phyloP scores from a whole-genome alignment of 2,329 filamentous ascomycete species.

The Clarireedia homoeocarpa region DNA sequence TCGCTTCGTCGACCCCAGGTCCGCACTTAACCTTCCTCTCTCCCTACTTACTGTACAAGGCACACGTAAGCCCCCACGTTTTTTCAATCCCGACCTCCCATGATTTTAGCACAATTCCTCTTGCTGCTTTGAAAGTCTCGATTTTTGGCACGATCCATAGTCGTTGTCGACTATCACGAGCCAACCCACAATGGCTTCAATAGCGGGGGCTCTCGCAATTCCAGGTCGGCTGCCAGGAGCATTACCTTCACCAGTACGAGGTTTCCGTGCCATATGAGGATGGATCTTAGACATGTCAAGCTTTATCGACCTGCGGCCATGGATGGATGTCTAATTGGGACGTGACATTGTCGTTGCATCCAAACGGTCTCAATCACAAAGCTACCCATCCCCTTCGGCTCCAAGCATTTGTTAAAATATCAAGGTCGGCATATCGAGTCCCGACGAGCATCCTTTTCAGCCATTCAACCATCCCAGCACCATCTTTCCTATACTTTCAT shows the following conservation, averaged over 20 bases:
- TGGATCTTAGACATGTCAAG: background rate
- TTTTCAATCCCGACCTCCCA: background rate
- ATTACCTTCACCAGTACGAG: background rate
- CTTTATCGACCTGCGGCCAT: background rate
- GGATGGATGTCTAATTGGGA: background rate
- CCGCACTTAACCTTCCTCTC: background rate
- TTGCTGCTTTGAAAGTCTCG: background rate
- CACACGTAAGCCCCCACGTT: background rate
- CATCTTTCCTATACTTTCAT: background rate
- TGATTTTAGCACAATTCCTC: background rate
- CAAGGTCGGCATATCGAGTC: background rate
- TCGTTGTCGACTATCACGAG: background rate
- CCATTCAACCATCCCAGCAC: background rate
- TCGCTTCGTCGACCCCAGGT: background rate
- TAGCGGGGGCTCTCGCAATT: background rate
- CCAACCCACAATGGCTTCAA: background rate
- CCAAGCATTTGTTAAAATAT: background rate
- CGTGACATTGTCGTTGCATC: background rate
- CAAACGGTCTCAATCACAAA: background rate
- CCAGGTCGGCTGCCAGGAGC: background rate
- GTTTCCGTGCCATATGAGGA: background rate
- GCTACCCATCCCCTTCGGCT: background rate
- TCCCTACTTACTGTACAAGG: background rate
- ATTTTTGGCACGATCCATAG: background rate
- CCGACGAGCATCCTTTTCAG: background rate